Percentiles rank a stretch among this genome's conserved stretches.
These are phyloP conservation scores for Draba incana DNA, from an alignment of 345 rosid genomes.

Conservation along the genomic window DNA sequence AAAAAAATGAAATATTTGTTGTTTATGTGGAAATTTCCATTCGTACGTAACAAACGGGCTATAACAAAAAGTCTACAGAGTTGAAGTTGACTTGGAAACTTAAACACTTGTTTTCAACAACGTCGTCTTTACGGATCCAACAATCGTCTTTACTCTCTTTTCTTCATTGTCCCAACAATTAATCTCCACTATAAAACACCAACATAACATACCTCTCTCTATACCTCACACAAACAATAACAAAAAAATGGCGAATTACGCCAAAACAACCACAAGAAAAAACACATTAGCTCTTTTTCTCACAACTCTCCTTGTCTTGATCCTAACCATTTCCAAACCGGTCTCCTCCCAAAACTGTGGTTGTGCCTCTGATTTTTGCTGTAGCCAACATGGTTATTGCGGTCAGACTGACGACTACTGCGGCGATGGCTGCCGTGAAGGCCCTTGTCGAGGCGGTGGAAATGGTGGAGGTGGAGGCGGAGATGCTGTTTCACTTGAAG, in stretches of 20 bases:
- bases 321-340: slow-evolving; percentile 27
- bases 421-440: slow-evolving; percentile 52
- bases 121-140: slow-evolving; percentile 27
- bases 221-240: slow-evolving; percentile 1
- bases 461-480: neutral
- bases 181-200: slow-evolving; percentile 30
- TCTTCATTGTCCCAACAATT: neutral
- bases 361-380: slow-evolving; percentile 48
- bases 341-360: slow-evolving; percentile 43
- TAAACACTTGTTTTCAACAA: slow-evolving; percentile 19
- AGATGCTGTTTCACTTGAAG: slow-evolving; percentile 44
- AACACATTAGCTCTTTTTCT: neutral
- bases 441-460: slow-evolving; percentile 50
- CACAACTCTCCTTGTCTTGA: slow-evolving; percentile 26
- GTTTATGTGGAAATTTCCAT: slow-evolving; percentile 15
- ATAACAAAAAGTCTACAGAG: slow-evolving; percentile 21
- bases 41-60: neutral
- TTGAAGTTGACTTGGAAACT: slow-evolving; percentile 32
- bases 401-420: slow-evolving; percentile 47
- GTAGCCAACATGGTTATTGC: slow-evolving; percentile 49
- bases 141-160: neutral
- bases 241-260: slow-evolving; percentile 23
- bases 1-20: neutral
- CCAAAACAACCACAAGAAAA: slow-evolving; percentile 26
- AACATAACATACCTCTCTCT: slow-evolving; percentile 1